Percentiles rank a stretch among this genome's conserved stretches.
phyloP scores from a whole-genome alignment of 2,329 filamentous ascomycete genomes.

The Trichophaea hybrida region DNA sequence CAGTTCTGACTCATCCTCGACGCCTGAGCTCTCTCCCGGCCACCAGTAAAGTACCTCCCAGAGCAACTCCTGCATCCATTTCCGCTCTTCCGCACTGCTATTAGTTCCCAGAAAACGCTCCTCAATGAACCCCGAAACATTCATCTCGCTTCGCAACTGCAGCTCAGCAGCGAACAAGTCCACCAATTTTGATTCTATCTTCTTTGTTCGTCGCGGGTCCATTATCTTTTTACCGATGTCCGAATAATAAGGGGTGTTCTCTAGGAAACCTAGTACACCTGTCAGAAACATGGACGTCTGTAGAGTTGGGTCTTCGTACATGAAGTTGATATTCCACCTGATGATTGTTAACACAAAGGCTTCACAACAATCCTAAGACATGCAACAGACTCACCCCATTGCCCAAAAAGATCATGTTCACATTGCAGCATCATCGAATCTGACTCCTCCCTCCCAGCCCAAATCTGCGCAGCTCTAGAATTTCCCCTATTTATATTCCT shows the following conservation, averaged over 20 bases:
- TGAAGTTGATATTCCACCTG: background rate
- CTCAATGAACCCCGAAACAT: background rate
- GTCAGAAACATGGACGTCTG: background rate
- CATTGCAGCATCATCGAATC: background rate
- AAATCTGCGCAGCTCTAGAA: background rate
- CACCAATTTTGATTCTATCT: background rate
- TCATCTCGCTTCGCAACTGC: background rate
- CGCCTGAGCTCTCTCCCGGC: background rate
- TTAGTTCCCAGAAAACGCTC: background rate
- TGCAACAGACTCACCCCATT: background rate
- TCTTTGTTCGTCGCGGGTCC: background rate
- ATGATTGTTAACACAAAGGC: background rate
- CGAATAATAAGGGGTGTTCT: background rate
- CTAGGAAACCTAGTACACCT: background rate
- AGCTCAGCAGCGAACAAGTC: background rate
- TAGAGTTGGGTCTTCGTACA: background rate
- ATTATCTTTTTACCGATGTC: background rate
- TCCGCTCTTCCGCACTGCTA: background rate
- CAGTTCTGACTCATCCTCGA: no score
- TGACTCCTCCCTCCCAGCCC: background rate
- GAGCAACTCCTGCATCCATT: background rate
- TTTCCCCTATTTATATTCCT: background rate
- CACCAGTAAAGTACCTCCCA: background rate
- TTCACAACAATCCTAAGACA: background rate
- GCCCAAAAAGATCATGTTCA: background rate